These are phyloP conservation scores for Yamadazyma diospyri DNA, from an alignment of 1,139 yeast species.

Conservation along the genomic window DNA sequence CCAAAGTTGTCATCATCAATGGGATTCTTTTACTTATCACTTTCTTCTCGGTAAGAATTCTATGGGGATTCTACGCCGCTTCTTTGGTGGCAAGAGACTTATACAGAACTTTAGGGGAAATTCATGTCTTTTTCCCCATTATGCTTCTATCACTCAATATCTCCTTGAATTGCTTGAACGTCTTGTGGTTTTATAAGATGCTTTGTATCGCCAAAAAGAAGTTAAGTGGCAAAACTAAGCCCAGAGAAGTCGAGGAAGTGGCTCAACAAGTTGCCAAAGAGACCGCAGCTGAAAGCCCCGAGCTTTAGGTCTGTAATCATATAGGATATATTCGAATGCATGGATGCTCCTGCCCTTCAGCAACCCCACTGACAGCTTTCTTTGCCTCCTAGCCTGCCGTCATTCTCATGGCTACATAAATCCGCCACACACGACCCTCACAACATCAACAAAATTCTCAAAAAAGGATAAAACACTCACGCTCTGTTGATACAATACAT, in stretches of 20 bases:
- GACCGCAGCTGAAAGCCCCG: conserved; percentile 11
- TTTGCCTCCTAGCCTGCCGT: too few species aligned
- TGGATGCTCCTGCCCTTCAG: too few species aligned
- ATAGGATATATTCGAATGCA: too few species aligned
- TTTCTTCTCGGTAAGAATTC: conserved; percentile 75
- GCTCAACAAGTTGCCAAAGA: conserved; percentile 20
- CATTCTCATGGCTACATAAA: too few species aligned
- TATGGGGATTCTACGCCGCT: conserved; percentile 86
- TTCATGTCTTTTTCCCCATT: conserved; percentile 23
- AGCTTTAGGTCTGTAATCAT: too few species aligned
- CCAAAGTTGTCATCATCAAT: conserved; percentile 54
- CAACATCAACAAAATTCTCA: too few species aligned
- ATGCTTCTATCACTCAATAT: conserved; percentile 60
- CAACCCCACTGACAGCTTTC: too few species aligned
- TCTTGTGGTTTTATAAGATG: conserved; percentile 84
- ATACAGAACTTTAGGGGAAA: conserved; percentile 31
- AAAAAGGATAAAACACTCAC: too few species aligned
- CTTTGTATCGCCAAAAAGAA: conserved; percentile 62
- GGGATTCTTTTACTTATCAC: conserved; percentile 65
- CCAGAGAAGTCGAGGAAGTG: conserved; percentile 3
- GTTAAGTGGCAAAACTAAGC: conserved; percentile 14
- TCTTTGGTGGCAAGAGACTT: conserved; percentile 51
- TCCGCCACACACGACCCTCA: too few species aligned
- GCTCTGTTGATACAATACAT: too few species aligned
- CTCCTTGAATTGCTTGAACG: conserved; percentile 64